phyloP scores from a whole-genome alignment of 2,329 filamentous ascomycete species.

The Colletotrichum sublineola region DNA sequence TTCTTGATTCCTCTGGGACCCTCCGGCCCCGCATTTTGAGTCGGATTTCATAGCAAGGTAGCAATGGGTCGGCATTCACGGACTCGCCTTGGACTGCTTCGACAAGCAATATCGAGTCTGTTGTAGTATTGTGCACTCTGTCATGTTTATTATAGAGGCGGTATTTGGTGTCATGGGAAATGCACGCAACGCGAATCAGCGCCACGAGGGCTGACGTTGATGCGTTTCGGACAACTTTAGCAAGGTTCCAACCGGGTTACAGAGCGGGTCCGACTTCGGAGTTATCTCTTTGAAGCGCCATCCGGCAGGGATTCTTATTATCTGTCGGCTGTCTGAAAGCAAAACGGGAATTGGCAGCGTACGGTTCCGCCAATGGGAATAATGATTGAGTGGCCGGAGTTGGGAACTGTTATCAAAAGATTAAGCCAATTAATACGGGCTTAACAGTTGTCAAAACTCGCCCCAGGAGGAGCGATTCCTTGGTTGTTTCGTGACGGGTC shows the following conservation, averaged over 20 bases:
- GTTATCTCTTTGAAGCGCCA: not conserved
- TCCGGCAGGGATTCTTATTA: conserved; percentile 20
- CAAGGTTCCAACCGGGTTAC: not conserved
- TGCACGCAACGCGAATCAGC: not conserved
- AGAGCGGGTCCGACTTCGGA: not conserved
- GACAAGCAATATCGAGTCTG: not conserved
- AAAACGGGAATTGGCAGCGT: not conserved
- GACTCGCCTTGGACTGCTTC: too few relatives aligned
- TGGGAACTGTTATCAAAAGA: not conserved
- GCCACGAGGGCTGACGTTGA: not conserved
- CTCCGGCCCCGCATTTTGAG: conserved; percentile 29
- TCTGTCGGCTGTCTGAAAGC: conserved; percentile 29
- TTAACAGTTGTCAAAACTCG: not conserved
- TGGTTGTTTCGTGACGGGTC: not conserved
- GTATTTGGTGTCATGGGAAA: not conserved
- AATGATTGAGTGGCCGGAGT: not conserved
- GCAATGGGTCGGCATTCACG: conserved; percentile 4
- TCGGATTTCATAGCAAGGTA: conserved; percentile 9
- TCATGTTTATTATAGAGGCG: too few relatives aligned
- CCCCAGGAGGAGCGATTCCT: not conserved
- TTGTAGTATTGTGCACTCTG: not conserved
- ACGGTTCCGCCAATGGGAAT: conserved; percentile 6
- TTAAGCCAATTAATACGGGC: not conserved
- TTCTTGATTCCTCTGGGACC: not conserved
- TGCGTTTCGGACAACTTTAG: not conserved